phyloP scores from a whole-genome alignment of 75 land plant species.

The Sequoia sempervirens region DNA sequence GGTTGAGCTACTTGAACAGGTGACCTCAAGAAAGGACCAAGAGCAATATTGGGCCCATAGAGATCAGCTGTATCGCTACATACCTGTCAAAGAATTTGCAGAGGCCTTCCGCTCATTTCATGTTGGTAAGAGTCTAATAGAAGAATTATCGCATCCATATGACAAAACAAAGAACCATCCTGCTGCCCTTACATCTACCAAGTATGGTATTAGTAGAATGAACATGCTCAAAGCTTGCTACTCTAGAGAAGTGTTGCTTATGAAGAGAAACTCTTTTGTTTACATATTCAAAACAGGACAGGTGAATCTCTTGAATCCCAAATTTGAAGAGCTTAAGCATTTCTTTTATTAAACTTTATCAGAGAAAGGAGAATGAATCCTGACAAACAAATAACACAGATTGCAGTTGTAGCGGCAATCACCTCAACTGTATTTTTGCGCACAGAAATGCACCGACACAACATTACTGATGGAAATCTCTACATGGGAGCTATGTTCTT shows the following conservation, averaged over 20 bases:
- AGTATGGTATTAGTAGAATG: slow-evolving; percentile 54
- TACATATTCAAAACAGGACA: slow-evolving; percentile 66
- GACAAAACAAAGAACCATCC: slow-evolving; percentile 63
- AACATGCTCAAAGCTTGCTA: slow-evolving; percentile 71
- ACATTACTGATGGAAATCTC: slow-evolving; percentile 17
- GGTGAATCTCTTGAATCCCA: slow-evolving; percentile 12
- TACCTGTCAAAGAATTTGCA: slow-evolving; percentile 30
- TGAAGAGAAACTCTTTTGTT: slow-evolving; percentile 72
- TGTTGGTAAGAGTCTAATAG: slow-evolving; percentile 16
- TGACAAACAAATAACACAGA: slow-evolving; percentile 44
- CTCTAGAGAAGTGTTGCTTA: slow-evolving; percentile 61
- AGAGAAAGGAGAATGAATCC: slow-evolving; percentile 13
- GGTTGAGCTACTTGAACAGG: slow-evolving; percentile 22
- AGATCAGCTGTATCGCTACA: slow-evolving; percentile 22
- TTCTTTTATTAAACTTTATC: background rate
- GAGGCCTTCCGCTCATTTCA: slow-evolving; percentile 22
- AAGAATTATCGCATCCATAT: slow-evolving; percentile 45
- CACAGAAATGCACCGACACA: slow-evolving; percentile 22
- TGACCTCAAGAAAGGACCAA: slow-evolving; percentile 52
- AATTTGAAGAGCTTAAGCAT: background rate
- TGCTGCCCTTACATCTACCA: slow-evolving; percentile 59
- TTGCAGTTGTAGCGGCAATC: slow-evolving; percentile 22
- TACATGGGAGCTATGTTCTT: slow-evolving; percentile 43
- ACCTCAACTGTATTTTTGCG: slow-evolving; percentile 43
- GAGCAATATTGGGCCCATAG: slow-evolving; percentile 40